phyloP scores from a whole-genome alignment of 345 rosid genomes.

The Odontarrhena argentea region DNA sequence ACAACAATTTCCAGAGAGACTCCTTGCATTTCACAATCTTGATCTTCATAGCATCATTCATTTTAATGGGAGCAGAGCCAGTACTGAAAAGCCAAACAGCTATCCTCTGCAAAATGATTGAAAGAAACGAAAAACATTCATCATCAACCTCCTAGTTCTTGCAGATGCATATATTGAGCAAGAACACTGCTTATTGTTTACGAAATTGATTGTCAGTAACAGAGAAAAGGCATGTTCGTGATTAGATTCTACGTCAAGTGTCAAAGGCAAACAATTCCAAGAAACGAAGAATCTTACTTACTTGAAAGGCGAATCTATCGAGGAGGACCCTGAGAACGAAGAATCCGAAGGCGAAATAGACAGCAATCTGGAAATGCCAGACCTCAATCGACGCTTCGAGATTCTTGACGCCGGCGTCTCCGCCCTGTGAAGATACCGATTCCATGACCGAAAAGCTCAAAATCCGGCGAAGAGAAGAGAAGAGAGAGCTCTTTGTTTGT shows the following conservation, averaged over 20 bases:
- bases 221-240: neutral
- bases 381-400: conserved; percentile 39
- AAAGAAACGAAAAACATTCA: conserved; percentile 18
- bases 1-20: conserved; percentile 86
- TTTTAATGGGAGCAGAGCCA: conserved; percentile 48
- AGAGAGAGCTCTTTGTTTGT: conserved; percentile 19
- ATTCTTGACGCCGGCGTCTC: conserved; percentile 21
- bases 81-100: conserved; percentile 58
- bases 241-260: conserved; percentile 1
- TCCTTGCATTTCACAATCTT: conserved; percentile 77
- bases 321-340: conserved; percentile 61
- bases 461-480: neutral
- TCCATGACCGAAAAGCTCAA: conserved; percentile 48
- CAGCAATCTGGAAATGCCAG: conserved; percentile 57
- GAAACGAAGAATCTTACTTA: conserved; percentile 43
- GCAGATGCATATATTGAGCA: conserved; percentile 5
- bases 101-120: conserved; percentile 52
- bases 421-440: conserved; percentile 44
- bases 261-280: neutral
- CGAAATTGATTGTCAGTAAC: neutral
- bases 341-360: conserved; percentile 68
- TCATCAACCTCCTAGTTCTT: conserved; percentile 2
- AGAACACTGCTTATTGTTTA: neutral
- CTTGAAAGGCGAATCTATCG: conserved; percentile 81
- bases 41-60: conserved; percentile 52